A percentile compares a stretch with the other conserved stretches of the same genome.
Conservation (phyloP, 2,329 filamentous ascomycete species). For the Penicillium digitatum region DNA sequence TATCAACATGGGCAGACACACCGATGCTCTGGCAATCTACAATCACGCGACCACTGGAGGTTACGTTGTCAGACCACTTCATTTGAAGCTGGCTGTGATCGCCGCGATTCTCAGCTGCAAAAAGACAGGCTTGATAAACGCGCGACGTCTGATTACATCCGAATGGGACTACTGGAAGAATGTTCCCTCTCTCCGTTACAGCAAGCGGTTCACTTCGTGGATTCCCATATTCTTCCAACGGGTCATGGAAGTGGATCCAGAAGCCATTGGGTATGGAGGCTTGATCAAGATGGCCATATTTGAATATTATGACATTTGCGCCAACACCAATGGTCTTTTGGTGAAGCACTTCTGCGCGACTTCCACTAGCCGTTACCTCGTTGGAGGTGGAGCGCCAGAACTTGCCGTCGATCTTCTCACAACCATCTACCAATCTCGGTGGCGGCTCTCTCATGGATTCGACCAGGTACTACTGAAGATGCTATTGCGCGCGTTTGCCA, state of each 20-base stretch:
- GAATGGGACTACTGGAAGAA: slow-evolving; percentile 23
- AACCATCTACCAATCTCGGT: slow-evolving; percentile 38
- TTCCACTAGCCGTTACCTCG: slow-evolving; percentile 28
- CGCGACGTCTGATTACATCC: slow-evolving; percentile 32
- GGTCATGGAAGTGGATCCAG: slow-evolving; percentile 26
- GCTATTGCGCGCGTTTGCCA: slow-evolving; percentile 35
- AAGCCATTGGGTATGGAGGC: slow-evolving; percentile 20
- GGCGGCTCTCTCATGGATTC: slow-evolving; percentile 32
- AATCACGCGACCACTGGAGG: slow-evolving; percentile 28
- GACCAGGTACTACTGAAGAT: slow-evolving; percentile 39
- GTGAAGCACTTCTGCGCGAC: slow-evolving; percentile 38
- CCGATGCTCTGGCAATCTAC: slow-evolving; percentile 32
- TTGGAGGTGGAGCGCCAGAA: slow-evolving; percentile 23
- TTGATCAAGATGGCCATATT: slow-evolving; percentile 37
- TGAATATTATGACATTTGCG: slow-evolving; percentile 40
- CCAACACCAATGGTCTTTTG: slow-evolving; percentile 27
- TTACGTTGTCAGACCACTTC: slow-evolving; percentile 31
- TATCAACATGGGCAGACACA: slow-evolving; percentile 36
- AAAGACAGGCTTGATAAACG: slow-evolving; percentile 19
- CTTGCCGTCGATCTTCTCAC: slow-evolving; percentile 34
- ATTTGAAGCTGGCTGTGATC: slow-evolving; percentile 38
- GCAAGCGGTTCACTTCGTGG: slow-evolving; percentile 23
- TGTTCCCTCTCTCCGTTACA: slow-evolving; percentile 10
- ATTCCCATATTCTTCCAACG: slow-evolving; percentile 38
- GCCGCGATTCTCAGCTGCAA: slow-evolving; percentile 35